A percentile compares a stretch with the other conserved stretches of the same genome.
Evolutionary conservation across 2,329 filamentous ascomycete genomes (phyloP).

Genomic region (Chaetothyriales sp.): DNA sequence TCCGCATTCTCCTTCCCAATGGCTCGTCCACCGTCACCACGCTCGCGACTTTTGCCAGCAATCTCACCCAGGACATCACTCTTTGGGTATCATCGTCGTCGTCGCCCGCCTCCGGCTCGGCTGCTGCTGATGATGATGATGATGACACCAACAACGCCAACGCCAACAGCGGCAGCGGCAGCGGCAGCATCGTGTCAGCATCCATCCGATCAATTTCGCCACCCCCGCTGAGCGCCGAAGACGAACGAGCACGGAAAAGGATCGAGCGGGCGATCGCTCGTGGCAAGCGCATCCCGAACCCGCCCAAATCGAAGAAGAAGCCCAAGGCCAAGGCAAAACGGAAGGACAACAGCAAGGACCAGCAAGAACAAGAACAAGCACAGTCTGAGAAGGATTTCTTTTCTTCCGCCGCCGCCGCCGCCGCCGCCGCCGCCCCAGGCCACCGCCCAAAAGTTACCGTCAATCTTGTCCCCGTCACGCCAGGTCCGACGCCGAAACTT

Average conservation of each 20-base stretch:
- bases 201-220: constrained; percentile 14
- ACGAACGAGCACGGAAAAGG: constrained; percentile 13
- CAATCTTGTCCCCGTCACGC: constrained; percentile 21
- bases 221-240: constrained; percentile 9
- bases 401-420: no score
- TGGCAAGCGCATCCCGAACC: constrained; percentile 13
- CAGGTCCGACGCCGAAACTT: constrained; percentile 25
- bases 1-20: constrained; percentile 24
- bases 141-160: no score
- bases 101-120: no score
- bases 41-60: constrained; percentile 20
- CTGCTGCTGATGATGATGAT: no score
- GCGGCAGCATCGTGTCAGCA: constrained; percentile 28
- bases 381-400: no score
- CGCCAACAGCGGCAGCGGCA: no score
- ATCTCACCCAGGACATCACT: constrained; percentile 22
- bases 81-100: constrained; percentile 26
- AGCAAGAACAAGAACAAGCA: no score
- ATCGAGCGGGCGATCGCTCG: constrained; percentile 13
- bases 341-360: constrained; percentile 1
- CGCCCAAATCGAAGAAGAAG: constrained; percentile 11
- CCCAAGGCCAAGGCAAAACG: constrained; percentile 4
- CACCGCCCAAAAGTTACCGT: constrained; percentile 10
- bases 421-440: no score
- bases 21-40: constrained; percentile 27